Evolutionary conservation across 176 grass and related monocot genomes (phyloP), one percentile per base, ranked within the genome.

Genomic region (Alopecurus myosuroides): DNA sequence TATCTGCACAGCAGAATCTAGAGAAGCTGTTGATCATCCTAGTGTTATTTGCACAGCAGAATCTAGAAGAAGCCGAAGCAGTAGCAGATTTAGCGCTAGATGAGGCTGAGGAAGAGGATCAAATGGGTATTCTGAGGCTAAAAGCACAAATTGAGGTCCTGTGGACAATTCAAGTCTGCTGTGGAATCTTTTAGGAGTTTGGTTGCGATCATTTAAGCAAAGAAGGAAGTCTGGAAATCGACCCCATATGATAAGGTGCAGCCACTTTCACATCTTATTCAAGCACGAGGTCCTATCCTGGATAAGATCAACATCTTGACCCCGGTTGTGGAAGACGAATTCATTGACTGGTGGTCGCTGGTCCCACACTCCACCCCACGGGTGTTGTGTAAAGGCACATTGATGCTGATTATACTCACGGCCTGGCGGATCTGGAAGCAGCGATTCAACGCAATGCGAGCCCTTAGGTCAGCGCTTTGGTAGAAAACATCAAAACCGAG

Each of bases 11-110:
- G n/a, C n/a, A n/a, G n/a, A n/a, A n/a, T n/a, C n/a, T n/a, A n/a
- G n/a, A n/a, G 94, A 99, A 93, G 46, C 71, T 99, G 52, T 86
- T 99, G 51, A 84, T 94, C 86, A n/a, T n/a, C n/a, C 83, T 96
- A 53, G 81, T 90, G 64, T 76, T 96, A 81, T 99, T 94, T 81
- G 90, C 91, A 26, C 89, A 92, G 36, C 93, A 99, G 50, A 92
- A 90, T 82, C 87, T 92, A 67, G 86, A 88, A 89, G 91, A 94
- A 78, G 89, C 97, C 3, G 91, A 99, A 92, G 86, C 84, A 68
- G 86, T 99, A 73, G 91, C 91, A 9, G 88, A 94, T 88, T 86
- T 99, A 78, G 91, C 93, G 74, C 90, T 96, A 45, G 90, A 92
- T 77, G 93, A 96, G 83, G 88, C 88, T 80, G 97, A 90, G 71